Evolutionary conservation across 148 eudicot species (phyloP).

Genomic region (Silene conica): DNA sequence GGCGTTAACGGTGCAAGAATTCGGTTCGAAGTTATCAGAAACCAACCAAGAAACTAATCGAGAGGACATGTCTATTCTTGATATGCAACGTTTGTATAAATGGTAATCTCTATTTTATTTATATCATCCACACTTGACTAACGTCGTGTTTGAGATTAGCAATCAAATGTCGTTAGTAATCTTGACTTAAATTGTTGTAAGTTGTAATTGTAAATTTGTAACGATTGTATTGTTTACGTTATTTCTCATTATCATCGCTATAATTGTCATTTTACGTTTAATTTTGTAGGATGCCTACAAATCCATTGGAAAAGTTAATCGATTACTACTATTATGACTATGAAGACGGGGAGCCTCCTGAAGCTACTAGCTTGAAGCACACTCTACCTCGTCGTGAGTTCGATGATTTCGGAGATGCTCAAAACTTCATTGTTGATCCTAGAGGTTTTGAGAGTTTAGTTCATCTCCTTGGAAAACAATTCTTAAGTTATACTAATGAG

Average conservation of each 20-base stretch:
- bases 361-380: constrained; percentile 22
- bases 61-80: constrained; percentile 19
- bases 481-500: constrained; percentile 14
- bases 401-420: constrained; percentile 14
- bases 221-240: too few relatives aligned
- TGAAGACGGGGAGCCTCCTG: constrained; percentile 20
- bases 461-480: constrained; percentile 24
- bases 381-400: constrained; percentile 19
- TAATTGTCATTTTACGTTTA: neutral
- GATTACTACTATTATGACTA: constrained; percentile 23
- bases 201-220: too few relatives aligned
- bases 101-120: neutral
- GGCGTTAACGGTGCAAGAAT: neutral
- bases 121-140: too few relatives aligned
- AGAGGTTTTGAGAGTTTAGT: constrained; percentile 24
- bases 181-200: too few relatives aligned
- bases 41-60: neutral
- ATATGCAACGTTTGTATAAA: constrained; percentile 10
- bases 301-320: constrained; percentile 17
- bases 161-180: too few relatives aligned
- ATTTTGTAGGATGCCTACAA: constrained; percentile 8
- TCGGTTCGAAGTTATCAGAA: constrained; percentile 10
- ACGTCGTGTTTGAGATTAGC: too few relatives aligned
- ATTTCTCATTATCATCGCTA: too few relatives aligned
- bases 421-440: constrained; percentile 19